Conservation (phyloP, 768 basidiomycete species). For the Austroboletus eburneus region DNA sequence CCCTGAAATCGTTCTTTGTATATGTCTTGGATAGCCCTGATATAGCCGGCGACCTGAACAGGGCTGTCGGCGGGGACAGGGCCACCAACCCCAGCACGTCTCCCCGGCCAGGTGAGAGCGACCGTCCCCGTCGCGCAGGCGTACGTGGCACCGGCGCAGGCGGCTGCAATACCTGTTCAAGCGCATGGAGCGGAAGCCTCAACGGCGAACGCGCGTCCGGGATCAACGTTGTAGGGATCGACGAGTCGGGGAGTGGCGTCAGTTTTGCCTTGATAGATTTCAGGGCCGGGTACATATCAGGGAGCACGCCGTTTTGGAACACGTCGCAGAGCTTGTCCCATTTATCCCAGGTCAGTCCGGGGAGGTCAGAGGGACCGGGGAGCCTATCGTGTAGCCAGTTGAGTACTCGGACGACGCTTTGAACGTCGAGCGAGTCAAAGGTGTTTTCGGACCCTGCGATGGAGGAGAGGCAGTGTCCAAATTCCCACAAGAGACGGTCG, state of each 20-base stretch:
- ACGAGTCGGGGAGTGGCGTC: conserved; percentile 23
- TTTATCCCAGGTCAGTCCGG: conserved; percentile 43
- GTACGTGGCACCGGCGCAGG: conserved; percentile 44
- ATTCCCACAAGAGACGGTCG: conserved; percentile 31
- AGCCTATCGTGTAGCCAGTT: conserved; percentile 51
- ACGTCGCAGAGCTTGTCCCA: conserved; percentile 45
- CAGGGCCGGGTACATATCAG: conserved; percentile 27
- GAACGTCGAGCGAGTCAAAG: conserved; percentile 30
- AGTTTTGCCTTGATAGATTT: conserved; percentile 33
- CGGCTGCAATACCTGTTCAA: conserved; percentile 47
- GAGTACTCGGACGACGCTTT: conserved; percentile 44
- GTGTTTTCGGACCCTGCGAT: conserved; percentile 26
- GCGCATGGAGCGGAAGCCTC: conserved; percentile 41
- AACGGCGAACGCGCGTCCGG: conserved; percentile 32
- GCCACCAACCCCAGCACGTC: conserved; percentile 54
- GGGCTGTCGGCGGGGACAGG: conserved; percentile 65
- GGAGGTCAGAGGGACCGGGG: conserved; percentile 43
- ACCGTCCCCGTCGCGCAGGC: conserved; percentile 40
- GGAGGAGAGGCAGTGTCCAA: conserved; percentile 34
- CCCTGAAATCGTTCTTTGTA: conserved; percentile 74
- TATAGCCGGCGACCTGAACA: conserved; percentile 66
- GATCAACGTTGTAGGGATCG: conserved; percentile 28
- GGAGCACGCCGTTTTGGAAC: conserved; percentile 25
- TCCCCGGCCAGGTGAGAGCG: conserved; percentile 24
- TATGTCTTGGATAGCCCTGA: conserved; percentile 84